Percentiles rank a stretch among this genome's conserved stretches.
phyloP scores from a whole-genome alignment of 805 yeast genomes.

The Hanseniaspora mollemarum region DNA sequence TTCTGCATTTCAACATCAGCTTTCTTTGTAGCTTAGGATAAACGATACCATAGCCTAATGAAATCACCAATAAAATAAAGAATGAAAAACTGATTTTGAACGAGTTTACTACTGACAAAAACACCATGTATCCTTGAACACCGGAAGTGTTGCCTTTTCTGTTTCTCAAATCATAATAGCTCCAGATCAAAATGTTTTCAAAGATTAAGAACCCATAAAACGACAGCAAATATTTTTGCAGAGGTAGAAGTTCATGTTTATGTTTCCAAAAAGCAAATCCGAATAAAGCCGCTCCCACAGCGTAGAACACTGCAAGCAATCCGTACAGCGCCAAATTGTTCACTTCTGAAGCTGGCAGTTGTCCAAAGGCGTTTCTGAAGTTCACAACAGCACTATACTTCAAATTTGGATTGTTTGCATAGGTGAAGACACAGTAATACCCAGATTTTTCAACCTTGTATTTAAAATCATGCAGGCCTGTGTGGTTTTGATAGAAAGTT shows the following conservation, averaged over 20 bases:
- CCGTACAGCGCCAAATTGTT: constrained; percentile 88
- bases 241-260: constrained; percentile 74
- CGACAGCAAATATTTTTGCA: constrained; percentile 82
- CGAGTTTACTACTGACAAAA: constrained; percentile 69
- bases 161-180: constrained; percentile 77
- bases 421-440: constrained; percentile 80
- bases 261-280: constrained; percentile 76
- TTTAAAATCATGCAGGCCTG: constrained; percentile 50
- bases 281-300: constrained; percentile 69
- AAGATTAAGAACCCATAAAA: constrained; percentile 70
- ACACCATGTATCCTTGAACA: constrained; percentile 61
- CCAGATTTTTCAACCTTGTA: constrained; percentile 70
- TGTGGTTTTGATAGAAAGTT: constrained; percentile 43
- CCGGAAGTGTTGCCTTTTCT: constrained; percentile 42
- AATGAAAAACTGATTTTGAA: constrained; percentile 77
- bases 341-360: constrained; percentile 76
- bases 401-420: constrained; percentile 32
- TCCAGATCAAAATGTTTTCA: constrained; percentile 83
- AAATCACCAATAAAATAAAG: constrained; percentile 71
- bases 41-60: constrained; percentile 92
- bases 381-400: constrained; percentile 57
- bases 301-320: constrained; percentile 68
- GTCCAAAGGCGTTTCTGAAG: constrained; percentile 87
- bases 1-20: constrained; percentile 58
- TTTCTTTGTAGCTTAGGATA: constrained; percentile 69